These are phyloP conservation scores for Aspergillus wentii DNA, from an alignment of 495 filamentous ascomycete genomes.

Conservation along the genomic window DNA sequence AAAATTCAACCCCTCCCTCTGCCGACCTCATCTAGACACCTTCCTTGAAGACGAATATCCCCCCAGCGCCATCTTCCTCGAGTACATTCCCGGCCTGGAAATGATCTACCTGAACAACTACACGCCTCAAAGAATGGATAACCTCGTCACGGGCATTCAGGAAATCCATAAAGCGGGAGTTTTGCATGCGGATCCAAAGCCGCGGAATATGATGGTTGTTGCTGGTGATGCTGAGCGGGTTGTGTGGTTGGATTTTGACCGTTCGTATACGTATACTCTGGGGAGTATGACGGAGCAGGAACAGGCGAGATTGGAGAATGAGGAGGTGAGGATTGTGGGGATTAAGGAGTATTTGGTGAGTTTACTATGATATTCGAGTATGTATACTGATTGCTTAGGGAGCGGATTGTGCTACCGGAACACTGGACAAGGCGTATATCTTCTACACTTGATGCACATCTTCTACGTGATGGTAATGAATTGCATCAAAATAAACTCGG, in stretches of 20 bases:
- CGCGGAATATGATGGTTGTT: conserved; percentile 11
- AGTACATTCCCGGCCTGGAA: conserved; percentile 8
- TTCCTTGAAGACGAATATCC: conserved; percentile 8
- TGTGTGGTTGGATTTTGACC: conserved; percentile 19
- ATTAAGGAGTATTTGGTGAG: too few species aligned
- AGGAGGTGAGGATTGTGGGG: too few species aligned
- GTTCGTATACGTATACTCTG: too few species aligned
- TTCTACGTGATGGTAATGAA: too few species aligned
- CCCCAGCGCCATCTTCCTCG: conserved; percentile 13
- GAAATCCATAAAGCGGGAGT: conserved; percentile 12
- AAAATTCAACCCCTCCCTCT: conserved; percentile 5
- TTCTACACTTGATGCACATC: too few species aligned
- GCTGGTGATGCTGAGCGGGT: background rate
- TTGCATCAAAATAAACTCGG: too few species aligned
- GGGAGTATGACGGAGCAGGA: too few species aligned
- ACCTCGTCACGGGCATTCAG: conserved; percentile 3
- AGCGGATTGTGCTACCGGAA: too few species aligned
- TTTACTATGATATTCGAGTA: too few species aligned
- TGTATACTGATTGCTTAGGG: too few species aligned
- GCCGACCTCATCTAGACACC: conserved; percentile 3
- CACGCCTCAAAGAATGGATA: conserved; percentile 5
- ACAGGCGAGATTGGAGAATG: too few species aligned
- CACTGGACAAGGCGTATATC: too few species aligned
- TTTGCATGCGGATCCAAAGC: conserved; percentile 4
- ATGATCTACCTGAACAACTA: conserved; percentile 6